These are phyloP conservation scores for Wickerhamia fluorescens DNA, from an alignment of 805 yeast genomes.

Conservation along the genomic window DNA sequence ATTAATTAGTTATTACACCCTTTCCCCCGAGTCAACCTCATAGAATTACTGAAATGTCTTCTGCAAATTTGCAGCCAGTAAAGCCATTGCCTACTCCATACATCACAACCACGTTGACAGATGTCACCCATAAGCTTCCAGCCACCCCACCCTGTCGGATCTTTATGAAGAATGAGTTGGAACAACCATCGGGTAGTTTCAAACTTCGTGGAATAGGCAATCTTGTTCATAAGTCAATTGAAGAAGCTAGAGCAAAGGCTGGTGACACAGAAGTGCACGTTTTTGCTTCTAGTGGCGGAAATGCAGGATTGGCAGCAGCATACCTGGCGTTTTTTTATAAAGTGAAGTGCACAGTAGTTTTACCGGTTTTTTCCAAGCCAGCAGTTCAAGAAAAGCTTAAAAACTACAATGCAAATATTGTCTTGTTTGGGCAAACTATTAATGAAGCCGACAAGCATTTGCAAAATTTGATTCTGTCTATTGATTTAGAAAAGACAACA, in stretches of 20 bases:
- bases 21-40: too few species aligned
- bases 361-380: slow-evolving; percentile 44
- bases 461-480: slow-evolving; percentile 15
- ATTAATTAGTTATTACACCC: too few species aligned
- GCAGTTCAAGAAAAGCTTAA: slow-evolving; percentile 40
- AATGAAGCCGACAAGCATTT: slow-evolving; percentile 46
- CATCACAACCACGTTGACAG: slow-evolving; percentile 32
- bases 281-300: slow-evolving; percentile 50
- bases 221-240: slow-evolving; percentile 30
- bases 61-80: slow-evolving; percentile 5
- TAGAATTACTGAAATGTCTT: too few species aligned
- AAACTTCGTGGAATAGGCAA: slow-evolving; percentile 51
- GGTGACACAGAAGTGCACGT: slow-evolving; percentile 29
- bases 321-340: slow-evolving; percentile 32
- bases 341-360: slow-evolving; percentile 52
- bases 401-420: slow-evolving; percentile 44
- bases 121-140: slow-evolving; percentile 25
- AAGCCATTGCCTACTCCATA: slow-evolving; percentile 13
- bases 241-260: slow-evolving; percentile 12
- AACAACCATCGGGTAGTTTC: slow-evolving; percentile 54
- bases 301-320: slow-evolving; percentile 51
- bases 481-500: slow-evolving; percentile 12
- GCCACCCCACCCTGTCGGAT: slow-evolving; percentile 30
- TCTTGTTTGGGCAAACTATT: slow-evolving; percentile 39
- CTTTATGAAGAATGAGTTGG: slow-evolving; percentile 42